phyloP scores from a whole-genome alignment of 1,139 yeast genomes.

The Candida anutae region DNA sequence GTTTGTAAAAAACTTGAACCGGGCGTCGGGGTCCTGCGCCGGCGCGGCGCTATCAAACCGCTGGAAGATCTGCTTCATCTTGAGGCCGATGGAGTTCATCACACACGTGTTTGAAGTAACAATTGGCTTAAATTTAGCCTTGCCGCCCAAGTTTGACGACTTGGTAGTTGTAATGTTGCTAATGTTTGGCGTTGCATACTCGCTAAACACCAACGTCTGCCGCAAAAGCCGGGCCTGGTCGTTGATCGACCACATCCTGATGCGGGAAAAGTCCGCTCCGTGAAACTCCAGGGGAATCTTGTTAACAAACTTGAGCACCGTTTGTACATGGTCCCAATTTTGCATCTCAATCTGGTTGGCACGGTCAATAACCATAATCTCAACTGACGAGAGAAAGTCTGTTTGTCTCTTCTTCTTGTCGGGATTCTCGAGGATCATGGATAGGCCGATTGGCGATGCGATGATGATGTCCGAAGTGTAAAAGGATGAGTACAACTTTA shows the following conservation, averaged over 20 bases:
- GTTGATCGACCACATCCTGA: conserved; percentile 87
- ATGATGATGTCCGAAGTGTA: conserved; percentile 79
- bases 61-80: conserved; percentile 65
- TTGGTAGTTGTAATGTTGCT: conserved; percentile 54
- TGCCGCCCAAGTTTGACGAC: conserved; percentile 61
- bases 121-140: conserved; percentile 44
- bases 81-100: conserved; percentile 46
- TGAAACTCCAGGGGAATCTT: conserved; percentile 68
- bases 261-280: conserved; percentile 86
- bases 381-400: conserved; percentile 86
- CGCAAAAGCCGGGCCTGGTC: conserved; percentile 70
- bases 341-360: conserved; percentile 88
- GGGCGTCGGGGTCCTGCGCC: conserved; percentile 61
- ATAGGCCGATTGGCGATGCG: conserved; percentile 89
- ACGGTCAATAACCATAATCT: conserved; percentile 70
- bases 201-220: conserved; percentile 71
- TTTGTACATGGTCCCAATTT: conserved; percentile 80
- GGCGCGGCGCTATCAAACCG: conserved; percentile 57
- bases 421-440: conserved; percentile 65
- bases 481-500: conserved; percentile 78
- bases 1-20: conserved; percentile 75
- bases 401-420: conserved; percentile 49
- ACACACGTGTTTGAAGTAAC: conserved; percentile 31
- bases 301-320: conserved; percentile 66
- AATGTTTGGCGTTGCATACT: conserved; percentile 73